Evolutionary conservation across 441 rosid species (phyloP), one percentile per base, ranked within the genome.

Genomic region (Pelargonium australe): DNA sequence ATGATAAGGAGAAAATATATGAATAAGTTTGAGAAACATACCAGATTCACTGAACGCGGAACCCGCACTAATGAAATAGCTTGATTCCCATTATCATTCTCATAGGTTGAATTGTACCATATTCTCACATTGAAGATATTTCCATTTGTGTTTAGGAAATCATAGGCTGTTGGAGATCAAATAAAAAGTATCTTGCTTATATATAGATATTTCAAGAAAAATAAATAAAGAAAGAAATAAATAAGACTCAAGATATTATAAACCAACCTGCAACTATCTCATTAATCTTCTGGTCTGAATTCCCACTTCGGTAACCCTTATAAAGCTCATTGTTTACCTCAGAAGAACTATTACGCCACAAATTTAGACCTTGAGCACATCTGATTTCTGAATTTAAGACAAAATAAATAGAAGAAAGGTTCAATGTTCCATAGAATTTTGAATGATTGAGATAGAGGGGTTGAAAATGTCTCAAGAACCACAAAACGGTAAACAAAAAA

Each of bases 31-130:
- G 57, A 63, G 43, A 58, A 64, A 63, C 68, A 23, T 89, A 92
- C 99, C 97, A 95, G 83, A 82, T 90, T 92, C 60, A 95, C 79
- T 17, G 87, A 81, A 17, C 97, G 92, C 13, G 92, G 91, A 75
- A 87, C 84, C 72, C 96, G 91, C 74, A 88, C 25, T 80, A 85
- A 78, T 31, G 77, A 64, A 51, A 25, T 34, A n/a, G 79, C 53
- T 5, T 0, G 2, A 58, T 20, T 34, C 34, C 77, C 28, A 9
- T 73, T 6, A 63, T 70, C 73, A 47, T 84, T 79, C 79, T 64
- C 77, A 66, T 81, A 72, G 47, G 92, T 82, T 37, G 92, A 78
- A 73, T 95, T 92, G 84, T 86, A 89, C 98, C 97, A 90, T 64
- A 92, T 75, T 79, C 72, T 92, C 83, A 85, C 88, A 51, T 90